These are phyloP conservation scores for Microascus cirrosus DNA, from an alignment of 2,329 filamentous ascomycete species.

Conservation along the genomic window DNA sequence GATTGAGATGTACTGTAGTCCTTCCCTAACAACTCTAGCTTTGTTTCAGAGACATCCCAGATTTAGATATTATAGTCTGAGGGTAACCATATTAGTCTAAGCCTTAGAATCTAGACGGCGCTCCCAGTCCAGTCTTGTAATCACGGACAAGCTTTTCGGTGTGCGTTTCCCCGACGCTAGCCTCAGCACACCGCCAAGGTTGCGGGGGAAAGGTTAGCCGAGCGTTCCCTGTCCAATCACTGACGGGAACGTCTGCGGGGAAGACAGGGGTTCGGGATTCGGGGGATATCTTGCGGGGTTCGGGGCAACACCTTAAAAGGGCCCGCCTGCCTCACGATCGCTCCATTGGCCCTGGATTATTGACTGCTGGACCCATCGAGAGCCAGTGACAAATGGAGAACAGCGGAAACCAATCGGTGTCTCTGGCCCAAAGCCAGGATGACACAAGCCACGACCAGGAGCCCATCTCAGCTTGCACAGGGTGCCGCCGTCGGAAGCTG, in stretches of 20 bases:
- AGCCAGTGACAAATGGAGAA: not conserved
- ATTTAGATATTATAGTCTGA: not conserved
- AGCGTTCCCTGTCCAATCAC: not conserved
- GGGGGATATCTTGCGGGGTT: not conserved
- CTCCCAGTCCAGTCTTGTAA: no score
- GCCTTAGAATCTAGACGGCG: no score
- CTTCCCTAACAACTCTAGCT: not conserved
- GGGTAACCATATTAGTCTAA: not conserved
- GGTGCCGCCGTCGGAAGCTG: not conserved
- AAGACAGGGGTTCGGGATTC: not conserved
- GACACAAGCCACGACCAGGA: not conserved
- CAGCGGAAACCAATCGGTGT: not conserved
- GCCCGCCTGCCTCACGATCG: not conserved
- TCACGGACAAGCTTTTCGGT: not conserved
- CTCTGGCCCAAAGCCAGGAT: not conserved
- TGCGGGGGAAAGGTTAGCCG: not conserved
- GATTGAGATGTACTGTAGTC: not conserved
- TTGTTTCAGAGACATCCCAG: not conserved
- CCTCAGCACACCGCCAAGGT: not conserved
- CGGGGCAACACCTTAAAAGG: not conserved
- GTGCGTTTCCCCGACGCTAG: not conserved
- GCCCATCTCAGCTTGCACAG: not conserved
- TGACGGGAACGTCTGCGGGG: not conserved
- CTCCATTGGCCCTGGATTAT: not conserved
- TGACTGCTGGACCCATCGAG: not conserved